Percentiles rank a stretch among this genome's conserved stretches.
Evolutionary conservation across 371 early-diverging fungal genomes (phyloP).

Genomic region (Catenaria anguillulae): DNA sequence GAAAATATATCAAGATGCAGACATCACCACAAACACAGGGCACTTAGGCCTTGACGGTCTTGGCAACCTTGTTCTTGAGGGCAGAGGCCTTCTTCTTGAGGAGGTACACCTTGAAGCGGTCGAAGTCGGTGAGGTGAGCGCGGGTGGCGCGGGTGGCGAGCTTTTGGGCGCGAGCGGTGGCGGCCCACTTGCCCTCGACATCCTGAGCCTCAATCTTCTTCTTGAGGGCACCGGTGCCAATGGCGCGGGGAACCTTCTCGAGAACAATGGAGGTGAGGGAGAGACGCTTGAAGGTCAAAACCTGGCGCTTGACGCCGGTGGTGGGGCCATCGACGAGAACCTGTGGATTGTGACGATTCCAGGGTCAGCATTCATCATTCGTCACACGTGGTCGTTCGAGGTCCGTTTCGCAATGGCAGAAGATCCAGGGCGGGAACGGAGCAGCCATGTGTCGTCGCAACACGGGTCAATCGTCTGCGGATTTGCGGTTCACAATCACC

Average conservation of each 20-base stretch:
- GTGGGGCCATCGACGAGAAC: slow-evolving; percentile 95
- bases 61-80: not conserved
- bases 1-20: too few relatives aligned
- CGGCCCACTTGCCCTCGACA: slow-evolving; percentile 56
- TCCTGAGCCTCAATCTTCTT: slow-evolving; percentile 72
- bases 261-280: slow-evolving; percentile 75
- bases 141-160: slow-evolving; percentile 60
- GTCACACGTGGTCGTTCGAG: too few relatives aligned
- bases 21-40: too few relatives aligned
- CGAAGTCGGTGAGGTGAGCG: slow-evolving; percentile 75
- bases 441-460: too few relatives aligned
- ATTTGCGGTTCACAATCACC: too few relatives aligned
- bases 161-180: slow-evolving; percentile 91
- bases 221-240: slow-evolving; percentile 39
- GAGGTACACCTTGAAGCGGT: slow-evolving; percentile 87
- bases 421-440: too few relatives aligned
- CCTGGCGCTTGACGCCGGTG: slow-evolving; percentile 81
- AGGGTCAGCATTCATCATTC: too few relatives aligned
- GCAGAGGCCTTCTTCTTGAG: slow-evolving; percentile 57
- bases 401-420: too few relatives aligned
- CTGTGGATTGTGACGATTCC: too few relatives aligned
- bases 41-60: not conserved
- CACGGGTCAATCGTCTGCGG: too few relatives aligned
- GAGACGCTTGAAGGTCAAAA: slow-evolving; percentile 68
- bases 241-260: slow-evolving; percentile 68